These are phyloP conservation scores for Dictyostelium gargantuum DNA, from an alignment of 208 protist genomes.

Conservation along the genomic window DNA sequence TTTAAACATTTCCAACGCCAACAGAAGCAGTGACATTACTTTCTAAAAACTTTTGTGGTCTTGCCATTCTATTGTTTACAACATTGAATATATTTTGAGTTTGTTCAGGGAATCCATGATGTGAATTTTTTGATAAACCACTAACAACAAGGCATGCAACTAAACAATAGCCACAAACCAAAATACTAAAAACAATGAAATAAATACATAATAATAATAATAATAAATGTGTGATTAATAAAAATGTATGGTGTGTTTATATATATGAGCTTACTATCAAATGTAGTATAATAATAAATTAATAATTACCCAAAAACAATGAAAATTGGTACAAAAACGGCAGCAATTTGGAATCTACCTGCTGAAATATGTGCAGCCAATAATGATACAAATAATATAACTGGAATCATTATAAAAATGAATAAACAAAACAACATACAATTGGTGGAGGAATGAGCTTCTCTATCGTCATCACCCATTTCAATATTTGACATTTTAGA, in stretches of 20 bases:
- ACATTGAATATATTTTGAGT: neutral
- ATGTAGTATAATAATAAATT: too few relatives aligned
- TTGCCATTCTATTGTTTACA: neutral
- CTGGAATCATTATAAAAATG: neutral
- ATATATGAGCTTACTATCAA: too few relatives aligned
- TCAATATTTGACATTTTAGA: neutral
- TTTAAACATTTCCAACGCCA: neutral
- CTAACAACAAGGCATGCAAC: neutral
- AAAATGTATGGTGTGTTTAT: too few relatives aligned
- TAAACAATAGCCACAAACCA: neutral
- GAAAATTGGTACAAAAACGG: slow-evolving; percentile 30
- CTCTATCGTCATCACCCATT: neutral
- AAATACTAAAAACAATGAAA: neutral
- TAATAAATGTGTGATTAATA: too few relatives aligned
- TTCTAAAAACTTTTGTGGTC: slow-evolving; percentile 45
- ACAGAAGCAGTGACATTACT: neutral
- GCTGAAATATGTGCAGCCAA: neutral
- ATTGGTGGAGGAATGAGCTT: neutral
- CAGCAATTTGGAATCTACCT: neutral
- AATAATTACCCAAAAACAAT: neutral
- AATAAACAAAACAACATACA: neutral
- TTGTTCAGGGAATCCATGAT: neutral
- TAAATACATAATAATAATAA: neutral
- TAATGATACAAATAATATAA: slow-evolving; percentile 12
- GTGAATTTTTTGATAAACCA: neutral